phyloP scores from a whole-genome alignment of 1,284 basidiomycete species.

The Gomphus bonarii region DNA sequence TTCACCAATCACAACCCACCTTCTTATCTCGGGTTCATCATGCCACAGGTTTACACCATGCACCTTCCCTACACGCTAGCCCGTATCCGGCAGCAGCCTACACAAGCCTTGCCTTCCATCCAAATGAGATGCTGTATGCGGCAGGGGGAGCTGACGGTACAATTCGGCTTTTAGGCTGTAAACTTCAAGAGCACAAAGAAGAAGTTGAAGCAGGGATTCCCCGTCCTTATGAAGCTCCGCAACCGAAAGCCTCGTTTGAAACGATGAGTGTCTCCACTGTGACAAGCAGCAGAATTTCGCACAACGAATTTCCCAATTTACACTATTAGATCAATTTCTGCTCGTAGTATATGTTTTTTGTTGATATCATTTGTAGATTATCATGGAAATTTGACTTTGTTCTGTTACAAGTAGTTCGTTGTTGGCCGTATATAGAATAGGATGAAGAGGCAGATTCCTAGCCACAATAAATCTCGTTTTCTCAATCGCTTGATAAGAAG shows the following conservation, averaged over 20 bases:
- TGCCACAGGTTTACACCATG: conserved; percentile 31
- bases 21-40: conserved; percentile 18
- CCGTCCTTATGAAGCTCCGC: conserved; percentile 2
- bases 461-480: too few species aligned
- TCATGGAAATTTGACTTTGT: background rate
- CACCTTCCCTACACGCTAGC: conserved; percentile 40
- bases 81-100: conserved; percentile 52
- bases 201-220: background rate
- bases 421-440: too few species aligned
- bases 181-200: conserved; percentile 11
- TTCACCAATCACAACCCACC: conserved; percentile 20
- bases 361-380: background rate
- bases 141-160: conserved; percentile 64
- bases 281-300: background rate
- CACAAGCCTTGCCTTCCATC: conserved; percentile 63
- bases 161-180: conserved; percentile 17
- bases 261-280: background rate
- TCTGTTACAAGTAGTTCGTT: too few species aligned
- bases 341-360: background rate
- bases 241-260: background rate
- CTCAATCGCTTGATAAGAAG: too few species aligned
- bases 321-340: background rate
- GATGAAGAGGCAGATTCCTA: too few species aligned
- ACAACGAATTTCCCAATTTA: background rate
- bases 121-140: conserved; percentile 71